phyloP scores from a whole-genome alignment of 2,329 filamentous ascomycete species.

The Aspergillus sp. region DNA sequence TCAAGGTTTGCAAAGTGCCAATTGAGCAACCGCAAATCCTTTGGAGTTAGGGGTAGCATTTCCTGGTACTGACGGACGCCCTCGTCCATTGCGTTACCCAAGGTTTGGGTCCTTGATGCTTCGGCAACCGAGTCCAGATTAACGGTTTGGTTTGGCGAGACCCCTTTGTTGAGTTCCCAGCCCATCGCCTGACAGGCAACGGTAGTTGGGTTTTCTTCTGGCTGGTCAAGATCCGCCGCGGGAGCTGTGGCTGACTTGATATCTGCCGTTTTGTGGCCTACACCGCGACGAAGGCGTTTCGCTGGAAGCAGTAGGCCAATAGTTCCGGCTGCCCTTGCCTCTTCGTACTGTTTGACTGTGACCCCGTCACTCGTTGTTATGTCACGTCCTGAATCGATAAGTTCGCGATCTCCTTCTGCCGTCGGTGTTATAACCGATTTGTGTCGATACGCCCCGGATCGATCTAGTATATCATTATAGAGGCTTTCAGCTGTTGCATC shows the following conservation, averaged over 20 bases:
- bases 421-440: conserved; percentile 68
- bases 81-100: conserved; percentile 89
- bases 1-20: conserved; percentile 99
- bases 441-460: conserved; percentile 86
- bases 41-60: conserved; percentile 77
- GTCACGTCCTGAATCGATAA: conserved; percentile 82
- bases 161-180: conserved; percentile 70
- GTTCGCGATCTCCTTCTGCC: conserved; percentile 76
- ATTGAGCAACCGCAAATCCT: conserved; percentile 87
- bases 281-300: conserved; percentile 45
- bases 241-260: conserved; percentile 49
- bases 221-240: conserved; percentile 61
- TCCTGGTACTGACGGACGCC: conserved; percentile 85
- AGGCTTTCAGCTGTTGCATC: conserved; percentile 86
- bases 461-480: conserved; percentile 91
- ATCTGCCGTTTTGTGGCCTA: conserved; percentile 50
- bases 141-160: conserved; percentile 65
- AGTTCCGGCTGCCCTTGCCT: conserved; percentile 62
- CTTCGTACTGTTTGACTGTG: conserved; percentile 72
- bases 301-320: conserved; percentile 44
- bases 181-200: conserved; percentile 78
- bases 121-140: conserved; percentile 67
- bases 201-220: conserved; percentile 69
- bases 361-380: conserved; percentile 67
- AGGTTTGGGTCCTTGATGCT: conserved; percentile 63